phyloP scores from a whole-genome alignment of 805 yeast species.

The Cyberlindnera maclurae region DNA sequence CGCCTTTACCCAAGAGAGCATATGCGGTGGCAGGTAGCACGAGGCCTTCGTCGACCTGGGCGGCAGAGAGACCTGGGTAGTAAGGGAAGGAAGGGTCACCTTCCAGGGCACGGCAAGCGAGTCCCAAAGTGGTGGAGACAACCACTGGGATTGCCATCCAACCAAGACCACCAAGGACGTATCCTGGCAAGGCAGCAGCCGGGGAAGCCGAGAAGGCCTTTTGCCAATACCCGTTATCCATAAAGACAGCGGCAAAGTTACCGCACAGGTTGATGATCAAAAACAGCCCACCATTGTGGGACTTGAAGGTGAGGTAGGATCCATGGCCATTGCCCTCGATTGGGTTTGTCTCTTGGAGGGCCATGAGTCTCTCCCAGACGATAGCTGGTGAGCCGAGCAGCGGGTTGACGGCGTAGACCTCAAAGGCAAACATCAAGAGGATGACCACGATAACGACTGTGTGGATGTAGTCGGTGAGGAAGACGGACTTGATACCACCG shows the following conservation, averaged over 20 bases:
- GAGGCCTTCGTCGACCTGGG: constrained; percentile 75
- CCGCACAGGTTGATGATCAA: constrained; percentile 85
- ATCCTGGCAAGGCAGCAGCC: constrained; percentile 80
- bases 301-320: constrained; percentile 81
- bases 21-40: constrained; percentile 65
- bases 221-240: constrained; percentile 85
- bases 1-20: constrained; percentile 79
- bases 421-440: constrained; percentile 74
- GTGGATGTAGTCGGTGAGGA: constrained; percentile 72
- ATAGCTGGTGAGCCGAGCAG: constrained; percentile 74
- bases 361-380: constrained; percentile 68
- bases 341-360: constrained; percentile 54
- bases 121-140: constrained; percentile 77
- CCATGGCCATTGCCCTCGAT: constrained; percentile 78
- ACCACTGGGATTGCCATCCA: constrained; percentile 91
- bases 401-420: constrained; percentile 64
- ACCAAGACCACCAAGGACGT: constrained; percentile 79
- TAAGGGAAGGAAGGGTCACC: constrained; percentile 68
- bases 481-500: constrained; percentile 81
- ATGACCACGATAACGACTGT: constrained; percentile 76
- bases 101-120: constrained; percentile 75
- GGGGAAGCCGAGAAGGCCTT: constrained; percentile 85
- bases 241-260: constrained; percentile 81
- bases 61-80: constrained; percentile 62
- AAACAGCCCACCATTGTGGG: constrained; percentile 82